A percentile compares a stretch with the other conserved stretches of the same genome.
phyloP scores from a whole-genome alignment of 2,329 filamentous ascomycete species.

The Chrysoporthe deuterocubensis region DNA sequence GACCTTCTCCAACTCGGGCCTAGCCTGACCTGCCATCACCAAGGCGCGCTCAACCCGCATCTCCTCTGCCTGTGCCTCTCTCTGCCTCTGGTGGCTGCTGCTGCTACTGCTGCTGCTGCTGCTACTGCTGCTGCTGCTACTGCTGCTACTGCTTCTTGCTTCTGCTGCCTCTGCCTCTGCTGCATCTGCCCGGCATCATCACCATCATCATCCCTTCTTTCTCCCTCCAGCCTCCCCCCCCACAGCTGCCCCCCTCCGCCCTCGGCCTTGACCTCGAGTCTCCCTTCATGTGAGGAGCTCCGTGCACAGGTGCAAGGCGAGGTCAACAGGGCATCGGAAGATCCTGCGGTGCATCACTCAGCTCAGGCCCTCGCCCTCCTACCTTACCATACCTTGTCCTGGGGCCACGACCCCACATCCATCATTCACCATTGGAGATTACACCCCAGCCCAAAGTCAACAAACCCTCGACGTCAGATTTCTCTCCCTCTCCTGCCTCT shows the following conservation, averaged over 20 bases:
- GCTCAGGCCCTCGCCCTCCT: neutral
- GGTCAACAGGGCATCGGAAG: constrained; percentile 1
- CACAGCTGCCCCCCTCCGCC: neutral
- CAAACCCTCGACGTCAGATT: constrained; percentile 20
- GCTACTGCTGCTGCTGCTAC: neutral
- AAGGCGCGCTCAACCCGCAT: neutral
- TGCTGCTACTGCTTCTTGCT: neutral
- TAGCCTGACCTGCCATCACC: constrained; percentile 6
- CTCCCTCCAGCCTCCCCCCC: neutral
- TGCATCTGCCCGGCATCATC: neutral
- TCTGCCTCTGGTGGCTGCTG: neutral
- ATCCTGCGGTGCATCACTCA: neutral
- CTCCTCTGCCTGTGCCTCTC: neutral
- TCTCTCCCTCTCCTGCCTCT: constrained; percentile 1
- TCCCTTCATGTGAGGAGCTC: neutral
- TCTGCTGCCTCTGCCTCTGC: neutral
- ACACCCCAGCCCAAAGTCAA: constrained; percentile 15
- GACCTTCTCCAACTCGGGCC: neutral
- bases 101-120: neutral
- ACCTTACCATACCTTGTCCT: neutral
- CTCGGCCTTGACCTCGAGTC: neutral
- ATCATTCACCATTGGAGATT: constrained; percentile 15
- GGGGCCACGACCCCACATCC: constrained; percentile 3
- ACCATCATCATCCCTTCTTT: neutral
- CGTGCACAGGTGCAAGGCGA: constrained; percentile 2